Evolutionary conservation across 345 rosid species (phyloP).

Genomic region (Stellera chamaejasme): DNA sequence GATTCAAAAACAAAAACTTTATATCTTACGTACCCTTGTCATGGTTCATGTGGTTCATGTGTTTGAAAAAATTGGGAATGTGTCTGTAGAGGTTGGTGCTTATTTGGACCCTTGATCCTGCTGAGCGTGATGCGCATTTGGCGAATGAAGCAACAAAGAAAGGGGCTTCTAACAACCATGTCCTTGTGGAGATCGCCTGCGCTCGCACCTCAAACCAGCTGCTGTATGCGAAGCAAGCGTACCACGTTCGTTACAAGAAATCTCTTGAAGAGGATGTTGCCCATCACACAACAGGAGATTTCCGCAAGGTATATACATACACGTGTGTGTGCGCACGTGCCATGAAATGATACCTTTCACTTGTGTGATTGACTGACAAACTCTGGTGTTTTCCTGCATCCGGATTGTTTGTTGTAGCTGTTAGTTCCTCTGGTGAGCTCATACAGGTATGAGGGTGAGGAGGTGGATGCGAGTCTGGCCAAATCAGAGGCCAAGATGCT

Average conservation of each 20-base stretch:
- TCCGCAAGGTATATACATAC: slow-evolving; percentile 41
- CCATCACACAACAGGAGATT: slow-evolving; percentile 49
- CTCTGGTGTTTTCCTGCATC: too few relatives aligned
- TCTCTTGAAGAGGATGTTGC: slow-evolving; percentile 71
- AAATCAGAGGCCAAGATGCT: slow-evolving; percentile 53
- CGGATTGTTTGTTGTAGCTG: slow-evolving; percentile 22
- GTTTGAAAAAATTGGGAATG: not conserved
- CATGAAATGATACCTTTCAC: not conserved
- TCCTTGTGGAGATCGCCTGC: slow-evolving; percentile 67
- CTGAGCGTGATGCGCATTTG: slow-evolving; percentile 60
- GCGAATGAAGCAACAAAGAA: slow-evolving; percentile 56
- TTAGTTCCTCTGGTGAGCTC: slow-evolving; percentile 51
- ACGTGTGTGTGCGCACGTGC: not conserved
- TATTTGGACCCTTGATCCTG: slow-evolving; percentile 51
- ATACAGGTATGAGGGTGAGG: slow-evolving; percentile 56
- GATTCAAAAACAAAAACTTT: slow-evolving; percentile 1
- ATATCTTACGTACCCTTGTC: too few relatives aligned
- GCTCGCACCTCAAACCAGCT: slow-evolving; percentile 47
- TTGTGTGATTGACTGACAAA: not conserved
- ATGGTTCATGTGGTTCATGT: too few relatives aligned
- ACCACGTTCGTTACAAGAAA: slow-evolving; percentile 57
- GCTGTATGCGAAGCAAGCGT: slow-evolving; percentile 47
- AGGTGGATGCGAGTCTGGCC: slow-evolving; percentile 58
- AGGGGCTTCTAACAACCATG: slow-evolving; percentile 69
- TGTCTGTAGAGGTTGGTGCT: slow-evolving; percentile 26